Conservation (phyloP, 352 stramenopile species). For the Phytophthora idaei region DNA sequence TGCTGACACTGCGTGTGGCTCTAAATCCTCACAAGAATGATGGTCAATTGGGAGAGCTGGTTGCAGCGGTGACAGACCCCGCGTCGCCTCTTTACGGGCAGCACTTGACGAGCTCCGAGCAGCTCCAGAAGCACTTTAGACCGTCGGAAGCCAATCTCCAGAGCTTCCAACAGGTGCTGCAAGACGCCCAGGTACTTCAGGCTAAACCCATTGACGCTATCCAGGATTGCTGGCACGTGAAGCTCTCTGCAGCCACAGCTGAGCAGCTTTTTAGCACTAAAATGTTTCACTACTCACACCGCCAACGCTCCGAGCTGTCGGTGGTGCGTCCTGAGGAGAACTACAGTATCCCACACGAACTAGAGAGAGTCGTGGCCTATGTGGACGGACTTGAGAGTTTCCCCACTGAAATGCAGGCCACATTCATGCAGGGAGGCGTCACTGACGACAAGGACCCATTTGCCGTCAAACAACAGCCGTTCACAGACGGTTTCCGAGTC, state of each 20-base stretch:
- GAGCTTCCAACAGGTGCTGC: constrained; percentile 18
- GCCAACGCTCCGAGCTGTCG: constrained; percentile 26
- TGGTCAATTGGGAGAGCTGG: constrained; percentile 41
- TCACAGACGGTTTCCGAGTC: constrained; percentile 18
- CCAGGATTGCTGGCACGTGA: constrained; percentile 58
- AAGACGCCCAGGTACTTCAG: constrained; percentile 15
- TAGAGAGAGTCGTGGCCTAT: constrained; percentile 57
- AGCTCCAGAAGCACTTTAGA: constrained; percentile 49
- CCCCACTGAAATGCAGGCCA: constrained; percentile 67
- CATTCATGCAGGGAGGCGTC: constrained; percentile 39
- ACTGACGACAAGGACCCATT: constrained; percentile 43
- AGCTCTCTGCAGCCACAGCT: constrained; percentile 42
- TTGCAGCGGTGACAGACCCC: constrained; percentile 54
- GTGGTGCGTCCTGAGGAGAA: constrained; percentile 49
- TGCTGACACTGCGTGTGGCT: constrained; percentile 46
- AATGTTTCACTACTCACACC: constrained; percentile 57
- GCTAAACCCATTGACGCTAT: constrained; percentile 23
- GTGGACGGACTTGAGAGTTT: constrained; percentile 78
- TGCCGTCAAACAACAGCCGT: constrained; percentile 33
- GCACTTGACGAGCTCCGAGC: constrained; percentile 36
- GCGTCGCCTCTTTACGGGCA: constrained; percentile 54
- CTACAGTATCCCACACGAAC: constrained; percentile 44
- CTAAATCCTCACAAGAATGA: constrained; percentile 40
- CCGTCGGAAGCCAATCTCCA: constrained; percentile 28
- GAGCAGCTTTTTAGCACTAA: constrained; percentile 61